Evolutionary conservation across 371 early-diverging fungal genomes (phyloP).

Genomic region (Thermomucor indicae-seudaticae): DNA sequence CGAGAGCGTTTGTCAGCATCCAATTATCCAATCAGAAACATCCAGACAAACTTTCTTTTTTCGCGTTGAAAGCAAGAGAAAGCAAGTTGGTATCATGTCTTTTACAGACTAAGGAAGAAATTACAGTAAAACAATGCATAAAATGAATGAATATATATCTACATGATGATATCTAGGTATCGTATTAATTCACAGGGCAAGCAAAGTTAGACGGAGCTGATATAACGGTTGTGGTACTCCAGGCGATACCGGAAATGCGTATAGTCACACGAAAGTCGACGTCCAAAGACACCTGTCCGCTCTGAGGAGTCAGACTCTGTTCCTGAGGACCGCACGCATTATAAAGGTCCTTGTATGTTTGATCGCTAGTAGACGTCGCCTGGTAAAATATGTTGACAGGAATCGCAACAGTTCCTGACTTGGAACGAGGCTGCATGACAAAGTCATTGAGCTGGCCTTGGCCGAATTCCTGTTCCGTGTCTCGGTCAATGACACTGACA

Average conservation of each 20-base stretch:
- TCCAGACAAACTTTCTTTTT: too few species aligned
- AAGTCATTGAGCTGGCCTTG: slow-evolving; percentile 10
- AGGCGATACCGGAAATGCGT: slow-evolving; percentile 30
- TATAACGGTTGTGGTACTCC: slow-evolving; percentile 20
- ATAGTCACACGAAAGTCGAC: slow-evolving; percentile 23
- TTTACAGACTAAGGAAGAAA: too few species aligned
- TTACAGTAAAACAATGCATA: too few species aligned
- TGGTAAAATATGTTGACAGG: slow-evolving; percentile 15
- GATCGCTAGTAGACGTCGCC: slow-evolving; percentile 15
- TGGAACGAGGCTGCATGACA: slow-evolving; percentile 1
- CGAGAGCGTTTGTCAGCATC: too few species aligned
- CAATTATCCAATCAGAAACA: too few species aligned
- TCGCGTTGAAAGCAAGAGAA: too few species aligned
- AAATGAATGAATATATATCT: too few species aligned
- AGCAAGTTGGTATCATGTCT: too few species aligned
- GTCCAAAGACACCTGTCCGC: slow-evolving; percentile 18
- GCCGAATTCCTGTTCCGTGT: slow-evolving; percentile 12
- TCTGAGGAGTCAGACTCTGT: slow-evolving; percentile 10
- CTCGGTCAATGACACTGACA: slow-evolving; percentile 11
- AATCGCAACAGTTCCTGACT: slow-evolving; percentile 2
- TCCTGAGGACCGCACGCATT: slow-evolving; percentile 31
- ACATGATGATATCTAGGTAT: too few species aligned
- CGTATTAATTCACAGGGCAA: slow-evolving; percentile 3
- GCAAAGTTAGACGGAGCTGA: slow-evolving; percentile 9
- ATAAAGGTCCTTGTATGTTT: slow-evolving; percentile 32